phyloP scores from a whole-genome alignment of 139 green algal genomes.

The Micromonas commoda region DNA sequence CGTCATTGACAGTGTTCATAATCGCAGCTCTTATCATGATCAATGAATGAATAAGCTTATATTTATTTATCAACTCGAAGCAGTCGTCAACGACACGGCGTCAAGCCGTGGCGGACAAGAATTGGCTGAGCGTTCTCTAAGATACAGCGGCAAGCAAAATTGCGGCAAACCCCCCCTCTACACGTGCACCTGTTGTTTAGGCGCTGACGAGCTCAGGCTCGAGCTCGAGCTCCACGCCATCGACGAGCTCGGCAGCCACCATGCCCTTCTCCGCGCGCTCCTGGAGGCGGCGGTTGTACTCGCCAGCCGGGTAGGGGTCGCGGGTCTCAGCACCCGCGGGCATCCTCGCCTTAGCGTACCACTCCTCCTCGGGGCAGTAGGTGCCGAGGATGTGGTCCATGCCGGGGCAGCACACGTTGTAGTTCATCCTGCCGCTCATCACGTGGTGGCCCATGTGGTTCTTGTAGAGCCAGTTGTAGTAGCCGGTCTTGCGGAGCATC shows the following conservation, averaged over 20 bases:
- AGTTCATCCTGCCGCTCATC: conserved; percentile 25
- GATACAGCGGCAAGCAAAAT: not conserved
- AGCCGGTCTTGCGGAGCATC: not conserved
- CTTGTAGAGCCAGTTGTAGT: conserved; percentile 33
- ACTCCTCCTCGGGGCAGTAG: conserved; percentile 13
- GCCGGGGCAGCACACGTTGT: conserved; percentile 35
- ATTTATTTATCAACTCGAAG: too few species aligned
- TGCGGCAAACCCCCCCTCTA: too few species aligned
- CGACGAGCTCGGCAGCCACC: not conserved
- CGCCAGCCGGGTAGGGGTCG: conserved; percentile 23
- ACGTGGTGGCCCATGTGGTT: conserved; percentile 39
- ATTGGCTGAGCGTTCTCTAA: not conserved
- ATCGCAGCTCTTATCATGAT: too few species aligned
- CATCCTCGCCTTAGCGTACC: conserved; percentile 15
- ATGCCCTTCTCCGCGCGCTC: not conserved
- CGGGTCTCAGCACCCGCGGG: not conserved
- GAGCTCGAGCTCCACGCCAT: not conserved
- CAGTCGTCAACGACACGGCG: too few species aligned
- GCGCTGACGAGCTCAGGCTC: conserved; percentile 10
- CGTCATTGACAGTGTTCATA: too few species aligned
- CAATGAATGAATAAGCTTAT: too few species aligned
- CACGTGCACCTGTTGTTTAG: too few species aligned
- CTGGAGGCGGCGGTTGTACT: conserved; percentile 18
- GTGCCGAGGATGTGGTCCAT: conserved; percentile 35
- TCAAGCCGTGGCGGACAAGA: too few species aligned